Percentiles rank a stretch among this genome's conserved stretches.
Evolutionary conservation across 2,329 filamentous ascomycete species (phyloP).

Genomic region (Chaetomiaceae sp.): DNA sequence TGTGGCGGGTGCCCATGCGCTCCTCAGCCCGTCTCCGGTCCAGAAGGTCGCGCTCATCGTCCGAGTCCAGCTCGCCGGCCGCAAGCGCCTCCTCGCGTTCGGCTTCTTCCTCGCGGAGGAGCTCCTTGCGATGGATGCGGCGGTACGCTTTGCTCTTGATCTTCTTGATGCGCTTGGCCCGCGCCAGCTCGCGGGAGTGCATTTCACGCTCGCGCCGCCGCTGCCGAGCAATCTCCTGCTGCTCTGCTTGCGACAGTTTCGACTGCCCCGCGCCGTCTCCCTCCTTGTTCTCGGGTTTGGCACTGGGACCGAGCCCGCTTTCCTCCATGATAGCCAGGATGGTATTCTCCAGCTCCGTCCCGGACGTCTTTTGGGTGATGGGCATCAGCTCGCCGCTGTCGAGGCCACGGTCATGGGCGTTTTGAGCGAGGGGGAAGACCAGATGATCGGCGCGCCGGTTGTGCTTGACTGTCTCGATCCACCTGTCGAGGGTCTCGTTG

Average conservation of each 20-base stretch:
- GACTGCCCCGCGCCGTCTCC: constrained; percentile 59
- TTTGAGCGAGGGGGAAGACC: constrained; percentile 76
- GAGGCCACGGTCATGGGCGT: constrained; percentile 56
- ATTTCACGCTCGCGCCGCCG: constrained; percentile 77
- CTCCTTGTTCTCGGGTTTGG: constrained; percentile 51
- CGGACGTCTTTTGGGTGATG: constrained; percentile 57
- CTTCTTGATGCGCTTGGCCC: constrained; percentile 91
- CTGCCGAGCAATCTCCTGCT: constrained; percentile 66
- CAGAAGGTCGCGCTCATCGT: constrained; percentile 57
- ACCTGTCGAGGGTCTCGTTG: constrained; percentile 83
- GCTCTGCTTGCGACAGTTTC: constrained; percentile 57
- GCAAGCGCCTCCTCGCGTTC: constrained; percentile 47
- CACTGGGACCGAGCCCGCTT: constrained; percentile 62
- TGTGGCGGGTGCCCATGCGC: constrained; percentile 78
- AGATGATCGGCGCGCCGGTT: constrained; percentile 90
- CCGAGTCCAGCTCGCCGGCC: constrained; percentile 57
- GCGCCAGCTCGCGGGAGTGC: constrained; percentile 81
- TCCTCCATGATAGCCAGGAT: constrained; percentile 88
- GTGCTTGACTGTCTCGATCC: constrained; percentile 92
- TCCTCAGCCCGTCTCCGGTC: constrained; percentile 77
- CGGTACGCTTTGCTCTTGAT: constrained; percentile 98
- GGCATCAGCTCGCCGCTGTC: constrained; percentile 61
- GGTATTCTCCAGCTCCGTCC: constrained; percentile 77
- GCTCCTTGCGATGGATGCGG: constrained; percentile 78
- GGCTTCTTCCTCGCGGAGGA: constrained; percentile 50